Percentiles rank a stretch among this genome's conserved stretches.
Evolutionary conservation across 163 green algal genomes (phyloP).

Genomic region (Coccomyxa subellipsoidea): DNA sequence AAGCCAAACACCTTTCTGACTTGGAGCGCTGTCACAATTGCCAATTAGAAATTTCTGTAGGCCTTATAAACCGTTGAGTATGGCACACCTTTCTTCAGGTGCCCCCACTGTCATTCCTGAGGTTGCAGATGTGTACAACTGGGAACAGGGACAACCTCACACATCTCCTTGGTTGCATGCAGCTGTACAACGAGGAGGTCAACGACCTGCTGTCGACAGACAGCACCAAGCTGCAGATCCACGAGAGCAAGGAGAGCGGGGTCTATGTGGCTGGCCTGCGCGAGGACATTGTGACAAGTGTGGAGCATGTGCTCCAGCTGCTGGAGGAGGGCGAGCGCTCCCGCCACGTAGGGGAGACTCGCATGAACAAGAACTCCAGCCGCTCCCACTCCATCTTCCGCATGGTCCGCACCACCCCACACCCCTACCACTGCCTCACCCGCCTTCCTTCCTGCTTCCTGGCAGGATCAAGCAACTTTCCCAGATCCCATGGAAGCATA

Average conservation of each 20-base stretch:
- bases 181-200: conserved; percentile 98
- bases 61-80: too few species aligned
- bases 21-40: too few species aligned
- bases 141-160: not conserved
- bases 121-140: too few species aligned
- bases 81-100: too few species aligned
- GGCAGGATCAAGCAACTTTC: too few species aligned
- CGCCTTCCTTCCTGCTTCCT: too few species aligned
- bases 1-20: not conserved
- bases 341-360: conserved; percentile 87
- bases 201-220: conserved; percentile 85
- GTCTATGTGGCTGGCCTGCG: conserved; percentile 92
- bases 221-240: conserved; percentile 83
- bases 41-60: not conserved
- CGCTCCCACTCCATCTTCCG: conserved; percentile 95
- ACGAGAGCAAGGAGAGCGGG: conserved; percentile 85
- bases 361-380: conserved; percentile 93
- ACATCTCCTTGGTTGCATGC: not conserved
- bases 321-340: conserved; percentile 76
- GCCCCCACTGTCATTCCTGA: too few species aligned
- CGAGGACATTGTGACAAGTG: conserved; percentile 88
- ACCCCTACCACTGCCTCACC: not conserved
- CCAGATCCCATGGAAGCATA: too few species aligned
- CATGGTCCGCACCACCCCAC: conserved; percentile 67
- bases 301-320: conserved; percentile 73